A percentile compares a stretch with the other conserved stretches of the same genome.
Evolutionary conservation across 2,329 filamentous ascomycete genomes (phyloP).

Genomic region (Talaromyces sp.): DNA sequence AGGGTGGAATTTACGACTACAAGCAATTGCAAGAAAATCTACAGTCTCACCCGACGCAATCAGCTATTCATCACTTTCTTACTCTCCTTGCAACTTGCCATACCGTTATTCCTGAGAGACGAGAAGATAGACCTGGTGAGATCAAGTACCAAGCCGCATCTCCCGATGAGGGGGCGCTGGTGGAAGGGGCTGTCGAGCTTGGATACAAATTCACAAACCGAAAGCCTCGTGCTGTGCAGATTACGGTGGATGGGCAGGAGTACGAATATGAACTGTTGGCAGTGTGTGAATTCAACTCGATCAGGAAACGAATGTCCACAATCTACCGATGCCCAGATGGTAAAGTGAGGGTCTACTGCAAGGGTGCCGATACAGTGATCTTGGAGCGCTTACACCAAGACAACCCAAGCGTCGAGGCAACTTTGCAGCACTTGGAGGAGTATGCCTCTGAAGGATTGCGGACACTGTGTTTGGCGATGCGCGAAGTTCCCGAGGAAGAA

Average conservation of each 20-base stretch:
- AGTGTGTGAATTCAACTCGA: conserved; percentile 99
- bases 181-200: conserved; percentile 78
- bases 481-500: conserved; percentile 84
- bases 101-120: conserved; percentile 90
- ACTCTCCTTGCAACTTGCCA: conserved; percentile 85
- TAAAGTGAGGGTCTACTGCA: conserved; percentile 88
- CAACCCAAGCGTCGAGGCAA: conserved; percentile 84
- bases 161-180: conserved; percentile 93
- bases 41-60: conserved; percentile 52
- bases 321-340: conserved; percentile 96
- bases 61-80: conserved; percentile 78
- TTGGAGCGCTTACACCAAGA: conserved; percentile 79
- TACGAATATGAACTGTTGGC: conserved; percentile 85
- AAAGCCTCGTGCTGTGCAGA: conserved; percentile 82
- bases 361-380: conserved; percentile 96
- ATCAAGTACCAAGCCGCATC: conserved; percentile 99
- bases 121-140: conserved; percentile 67
- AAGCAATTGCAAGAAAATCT: conserved; percentile 68
- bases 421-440: conserved; percentile 91
- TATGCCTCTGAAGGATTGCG: conserved; percentile 94
- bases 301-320: conserved; percentile 93
- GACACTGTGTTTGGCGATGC: conserved; percentile 90
- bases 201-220: conserved; percentile 89
- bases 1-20: conserved; percentile 80
- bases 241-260: conserved; percentile 67